phyloP scores from a whole-genome alignment of 352 stramenopile species.

The Bremia lactucae region DNA sequence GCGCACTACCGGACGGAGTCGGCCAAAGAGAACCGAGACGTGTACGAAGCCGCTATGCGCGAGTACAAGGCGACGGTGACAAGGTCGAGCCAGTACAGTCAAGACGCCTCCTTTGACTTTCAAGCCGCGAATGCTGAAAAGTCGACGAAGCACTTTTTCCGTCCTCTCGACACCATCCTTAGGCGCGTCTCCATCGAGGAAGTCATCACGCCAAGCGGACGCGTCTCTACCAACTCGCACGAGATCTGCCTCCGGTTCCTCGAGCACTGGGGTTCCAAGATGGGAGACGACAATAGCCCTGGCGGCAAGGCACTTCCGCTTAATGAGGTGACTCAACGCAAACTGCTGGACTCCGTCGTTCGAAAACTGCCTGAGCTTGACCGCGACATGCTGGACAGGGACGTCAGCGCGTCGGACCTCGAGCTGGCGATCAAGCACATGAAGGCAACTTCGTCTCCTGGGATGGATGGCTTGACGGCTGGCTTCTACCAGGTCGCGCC shows the following conservation, averaged over 20 bases:
- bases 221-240: no score
- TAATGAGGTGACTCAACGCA: not conserved
- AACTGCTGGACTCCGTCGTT: not conserved
- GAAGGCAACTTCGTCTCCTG: not conserved
- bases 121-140: no score
- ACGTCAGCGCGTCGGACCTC: not conserved
- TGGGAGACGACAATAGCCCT: not conserved
- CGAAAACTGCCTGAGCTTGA: not conserved
- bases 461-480: not conserved
- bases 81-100: no score
- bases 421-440: not conserved
- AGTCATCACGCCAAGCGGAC: no score
- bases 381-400: not conserved
- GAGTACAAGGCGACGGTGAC: no score
- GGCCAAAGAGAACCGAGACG: no score
- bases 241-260: not conserved
- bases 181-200: no score
- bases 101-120: no score
- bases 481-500: not conserved
- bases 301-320: not conserved
- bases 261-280: not conserved
- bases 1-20: no score
- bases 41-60: no score
- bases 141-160: no score
- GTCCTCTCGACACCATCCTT: no score